Evolutionary conservation across 805 yeast species (phyloP), one percentile per base, ranked within the genome.

Genomic region (Metschnikowia noctiluminum): DNA sequence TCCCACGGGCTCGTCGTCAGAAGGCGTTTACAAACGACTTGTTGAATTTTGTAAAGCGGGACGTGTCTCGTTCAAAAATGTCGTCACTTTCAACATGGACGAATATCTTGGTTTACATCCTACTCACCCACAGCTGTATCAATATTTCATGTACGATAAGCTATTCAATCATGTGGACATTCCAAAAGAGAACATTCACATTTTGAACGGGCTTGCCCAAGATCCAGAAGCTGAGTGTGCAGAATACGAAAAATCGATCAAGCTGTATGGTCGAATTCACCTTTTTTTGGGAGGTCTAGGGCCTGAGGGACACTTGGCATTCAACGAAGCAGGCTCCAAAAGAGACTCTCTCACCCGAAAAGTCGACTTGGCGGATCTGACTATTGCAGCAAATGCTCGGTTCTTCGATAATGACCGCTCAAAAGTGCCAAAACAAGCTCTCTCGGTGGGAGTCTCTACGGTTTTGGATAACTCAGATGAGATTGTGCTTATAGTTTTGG

Each of bases 1-100:
- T 41, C 85, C 85, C 31, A 80, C 84, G 2, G 85, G 85, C 2
- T 79, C 84, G 6, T 78, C 83, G 6, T 84, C 85, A 12, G 82
- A 78, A 57, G 78, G 76, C 3, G 76, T 80, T 11, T 80, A 80
- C 58, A 66, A 71, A 43, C 61, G 64, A 41, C 65, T 80, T 38
- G 73, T 80, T 27, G 64, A 65, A 41, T 74, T 74, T 10, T 66
- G 79, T 63, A 67, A 70, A 48, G 53, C 56, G 26, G 77, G 77
- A 10, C 59, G 57, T 34, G 68, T 80, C 7, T 66, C 73, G 21
- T 80, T 80, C 64, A 63, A 66, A 48, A 67, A 80, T 59, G 85
- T 81, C 42, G 78, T 80, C 14, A 77, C 82, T 11, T 81, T 81
- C 67, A 80, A 80, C 62, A 80, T 80, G 84, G 85, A 80, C 58